phyloP scores from a whole-genome alignment of 2,329 filamentous ascomycete species.

The Colletotrichum australisinense region DNA sequence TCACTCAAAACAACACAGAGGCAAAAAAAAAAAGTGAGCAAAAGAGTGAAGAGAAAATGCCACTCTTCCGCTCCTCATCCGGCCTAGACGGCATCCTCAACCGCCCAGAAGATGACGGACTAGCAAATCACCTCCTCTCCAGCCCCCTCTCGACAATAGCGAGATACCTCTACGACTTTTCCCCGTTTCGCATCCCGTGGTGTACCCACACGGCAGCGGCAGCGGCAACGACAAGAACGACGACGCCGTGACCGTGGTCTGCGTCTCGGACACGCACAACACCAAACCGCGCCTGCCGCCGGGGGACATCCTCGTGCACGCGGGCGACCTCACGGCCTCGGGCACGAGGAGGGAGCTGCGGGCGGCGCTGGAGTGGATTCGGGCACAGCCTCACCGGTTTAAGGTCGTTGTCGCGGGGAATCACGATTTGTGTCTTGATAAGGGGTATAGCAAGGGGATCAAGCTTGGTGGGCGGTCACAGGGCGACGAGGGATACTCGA shows the following conservation, averaged over 20 bases:
- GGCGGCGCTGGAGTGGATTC: constrained; percentile 54
- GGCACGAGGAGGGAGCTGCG: constrained; percentile 55
- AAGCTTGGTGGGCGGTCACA: neutral
- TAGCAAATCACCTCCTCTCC: neutral
- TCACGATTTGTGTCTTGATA: constrained; percentile 52
- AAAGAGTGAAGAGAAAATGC: neutral
- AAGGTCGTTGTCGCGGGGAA: constrained; percentile 61
- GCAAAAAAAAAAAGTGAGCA: too few species aligned
- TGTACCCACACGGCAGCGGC: neutral
- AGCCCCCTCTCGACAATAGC: constrained; percentile 11
- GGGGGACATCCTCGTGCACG: constrained; percentile 59
- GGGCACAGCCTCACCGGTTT: constrained; percentile 49
- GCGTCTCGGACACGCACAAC: constrained; percentile 59
- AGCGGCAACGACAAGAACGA: too few species aligned
- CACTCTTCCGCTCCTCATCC: neutral
- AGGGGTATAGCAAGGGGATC: neutral
- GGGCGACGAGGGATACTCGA: neutral
- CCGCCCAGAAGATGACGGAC: neutral
- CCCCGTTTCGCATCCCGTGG: constrained; percentile 8
- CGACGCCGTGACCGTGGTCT: constrained; percentile 44
- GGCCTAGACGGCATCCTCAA: constrained; percentile 15
- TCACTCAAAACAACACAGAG: neutral
- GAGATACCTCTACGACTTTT: constrained; percentile 11
- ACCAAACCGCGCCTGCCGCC: constrained; percentile 47
- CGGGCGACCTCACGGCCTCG: constrained; percentile 59